Evolutionary conservation across 129 eudicot species (phyloP).

Genomic region (Oenanthe sinensis): DNA sequence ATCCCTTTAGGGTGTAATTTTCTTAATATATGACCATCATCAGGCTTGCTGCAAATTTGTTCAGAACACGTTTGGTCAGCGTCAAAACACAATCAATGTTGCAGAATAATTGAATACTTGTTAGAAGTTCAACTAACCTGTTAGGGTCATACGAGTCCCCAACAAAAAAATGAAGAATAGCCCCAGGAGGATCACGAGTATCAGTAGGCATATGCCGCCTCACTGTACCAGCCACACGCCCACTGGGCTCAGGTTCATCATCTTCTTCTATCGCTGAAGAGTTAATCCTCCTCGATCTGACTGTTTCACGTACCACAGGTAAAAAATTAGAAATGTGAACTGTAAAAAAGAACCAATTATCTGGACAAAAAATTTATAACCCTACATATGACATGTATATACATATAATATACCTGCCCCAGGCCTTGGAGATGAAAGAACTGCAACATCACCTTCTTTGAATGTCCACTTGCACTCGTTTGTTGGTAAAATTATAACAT

Average conservation of each 20-base stretch:
- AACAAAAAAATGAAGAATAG: conserved; percentile 81
- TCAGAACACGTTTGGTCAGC: background rate
- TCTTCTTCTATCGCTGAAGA: conserved; percentile 36
- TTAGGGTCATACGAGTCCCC: conserved; percentile 77
- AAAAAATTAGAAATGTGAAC: background rate
- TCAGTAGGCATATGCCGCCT: conserved; percentile 86
- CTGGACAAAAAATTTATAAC: background rate
- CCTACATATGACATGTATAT: background rate
- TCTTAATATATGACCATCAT: conserved; percentile 66
- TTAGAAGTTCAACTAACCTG: conserved; percentile 30
- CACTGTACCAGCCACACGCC: conserved; percentile 90
- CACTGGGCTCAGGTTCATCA: conserved; percentile 60
- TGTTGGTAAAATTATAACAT: conserved; percentile 58
- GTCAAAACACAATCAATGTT: background rate
- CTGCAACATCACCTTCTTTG: conserved; percentile 98
- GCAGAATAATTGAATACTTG: background rate
- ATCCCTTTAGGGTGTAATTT: conserved; percentile 67
- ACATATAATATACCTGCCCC: conserved; percentile 49
- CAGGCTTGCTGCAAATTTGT: conserved; percentile 37
- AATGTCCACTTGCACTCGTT: conserved; percentile 77
- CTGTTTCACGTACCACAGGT: conserved; percentile 34
- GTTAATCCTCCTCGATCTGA: conserved; percentile 46
- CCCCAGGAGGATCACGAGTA: conserved; percentile 83
- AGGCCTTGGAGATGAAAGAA: conserved; percentile 78
- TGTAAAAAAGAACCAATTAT: background rate